Evolutionary conservation across 345 rosid species (phyloP).

Genomic region (Populus davidiana): DNA sequence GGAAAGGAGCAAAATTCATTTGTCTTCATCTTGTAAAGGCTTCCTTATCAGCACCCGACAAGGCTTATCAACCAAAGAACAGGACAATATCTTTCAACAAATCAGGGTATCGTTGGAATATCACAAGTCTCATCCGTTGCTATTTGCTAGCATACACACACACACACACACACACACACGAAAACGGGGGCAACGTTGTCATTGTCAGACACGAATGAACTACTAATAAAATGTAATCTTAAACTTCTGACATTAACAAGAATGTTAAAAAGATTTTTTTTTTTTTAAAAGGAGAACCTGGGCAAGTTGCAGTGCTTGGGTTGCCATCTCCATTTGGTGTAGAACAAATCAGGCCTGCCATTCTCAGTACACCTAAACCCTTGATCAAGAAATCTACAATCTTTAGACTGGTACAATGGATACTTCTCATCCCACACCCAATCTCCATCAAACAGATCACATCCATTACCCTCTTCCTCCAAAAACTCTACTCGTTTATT

Average conservation of each 20-base stretch:
- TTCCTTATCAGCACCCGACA: conserved; percentile 10
- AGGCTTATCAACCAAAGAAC: conserved; percentile 7
- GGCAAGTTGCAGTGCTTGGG: conserved; percentile 77
- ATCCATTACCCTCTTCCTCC: conserved; percentile 47
- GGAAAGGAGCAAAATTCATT: too few relatives aligned
- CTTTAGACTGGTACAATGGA: conserved; percentile 81
- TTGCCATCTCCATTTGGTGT: conserved; percentile 97
- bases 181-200: not conserved
- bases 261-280: too few relatives aligned
- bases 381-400: conserved; percentile 72
- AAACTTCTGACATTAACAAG: not conserved
- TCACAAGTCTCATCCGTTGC: too few relatives aligned
- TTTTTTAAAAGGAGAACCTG: conserved; percentile 40
- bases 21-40: not conserved
- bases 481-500: conserved; percentile 52
- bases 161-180: too few relatives aligned
- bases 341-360: conserved; percentile 83
- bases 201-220: conserved; percentile 4
- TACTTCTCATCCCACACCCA: conserved; percentile 97
- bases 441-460: conserved; percentile 78
- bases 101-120: conserved; percentile 2
- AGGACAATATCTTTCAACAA: conserved; percentile 6
- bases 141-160: not conserved
- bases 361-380: conserved; percentile 87
- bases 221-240: not conserved